Evolutionary conservation across 2,329 filamentous ascomycete species (phyloP).

Genomic region (Chrysosporium queenslandicum): DNA sequence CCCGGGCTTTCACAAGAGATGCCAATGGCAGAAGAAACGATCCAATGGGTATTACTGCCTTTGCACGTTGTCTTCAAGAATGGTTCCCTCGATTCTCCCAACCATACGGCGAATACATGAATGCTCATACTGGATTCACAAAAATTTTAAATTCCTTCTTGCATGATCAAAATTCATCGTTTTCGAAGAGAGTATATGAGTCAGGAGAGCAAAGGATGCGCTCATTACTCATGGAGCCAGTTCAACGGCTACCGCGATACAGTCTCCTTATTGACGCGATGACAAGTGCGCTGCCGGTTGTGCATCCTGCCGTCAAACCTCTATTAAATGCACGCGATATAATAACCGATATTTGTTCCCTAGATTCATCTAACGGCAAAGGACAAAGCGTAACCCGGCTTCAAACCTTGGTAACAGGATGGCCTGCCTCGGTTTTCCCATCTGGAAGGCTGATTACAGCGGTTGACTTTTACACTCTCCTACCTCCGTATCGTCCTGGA

Average conservation of each 20-base stretch:
- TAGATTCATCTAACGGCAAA: constrained; percentile 57
- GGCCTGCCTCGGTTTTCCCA: constrained; percentile 62
- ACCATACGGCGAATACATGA: constrained; percentile 88
- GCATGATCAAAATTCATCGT: constrained; percentile 66
- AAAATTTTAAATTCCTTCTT: constrained; percentile 69
- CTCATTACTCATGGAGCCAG: constrained; percentile 88
- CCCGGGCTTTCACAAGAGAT: constrained; percentile 40
- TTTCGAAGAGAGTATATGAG: constrained; percentile 67
- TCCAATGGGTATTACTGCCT: constrained; percentile 63
- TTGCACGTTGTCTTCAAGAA: constrained; percentile 72
- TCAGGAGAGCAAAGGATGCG: constrained; percentile 84
- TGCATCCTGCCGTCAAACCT: constrained; percentile 70
- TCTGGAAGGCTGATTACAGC: constrained; percentile 71
- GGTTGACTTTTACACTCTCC: constrained; percentile 66
- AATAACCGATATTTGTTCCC: constrained; percentile 90
- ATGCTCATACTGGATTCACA: constrained; percentile 77
- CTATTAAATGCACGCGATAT: constrained; percentile 86
- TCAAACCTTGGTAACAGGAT: constrained; percentile 64
- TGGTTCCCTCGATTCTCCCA: constrained; percentile 91
- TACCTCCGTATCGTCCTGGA: constrained; percentile 56
- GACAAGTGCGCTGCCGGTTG: constrained; percentile 69
- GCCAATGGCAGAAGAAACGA: constrained; percentile 47
- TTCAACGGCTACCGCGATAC: constrained; percentile 87
- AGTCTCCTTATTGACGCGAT: constrained; percentile 96
- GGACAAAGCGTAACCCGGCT: constrained; percentile 66